phyloP scores from a whole-genome alignment of 805 yeast genomes.

The Metschnikowia henanensis region DNA sequence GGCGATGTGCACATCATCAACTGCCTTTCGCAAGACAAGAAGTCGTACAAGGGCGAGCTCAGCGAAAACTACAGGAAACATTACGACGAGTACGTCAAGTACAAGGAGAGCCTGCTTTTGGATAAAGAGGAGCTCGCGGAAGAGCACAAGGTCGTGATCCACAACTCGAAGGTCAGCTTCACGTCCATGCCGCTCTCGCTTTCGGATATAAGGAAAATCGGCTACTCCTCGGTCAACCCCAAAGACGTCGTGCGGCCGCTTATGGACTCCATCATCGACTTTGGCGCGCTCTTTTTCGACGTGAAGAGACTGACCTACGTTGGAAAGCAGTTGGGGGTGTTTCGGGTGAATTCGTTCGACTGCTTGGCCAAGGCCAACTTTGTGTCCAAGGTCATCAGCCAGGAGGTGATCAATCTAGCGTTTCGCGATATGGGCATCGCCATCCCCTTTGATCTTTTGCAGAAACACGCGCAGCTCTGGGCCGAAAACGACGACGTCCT shows the following conservation, averaged over 20 bases:
- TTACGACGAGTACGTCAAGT: conserved; percentile 9
- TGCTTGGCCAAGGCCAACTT: conserved; percentile 50
- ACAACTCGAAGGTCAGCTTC: conserved; percentile 19
- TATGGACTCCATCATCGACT: conserved; percentile 39
- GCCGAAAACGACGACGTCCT: conserved; percentile 43
- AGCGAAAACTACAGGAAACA: conserved; percentile 34
- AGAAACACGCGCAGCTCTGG: conserved; percentile 48
- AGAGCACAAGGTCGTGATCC: conserved; percentile 31
- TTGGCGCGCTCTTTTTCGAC: conserved; percentile 48
- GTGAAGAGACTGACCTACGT: conserved; percentile 30
- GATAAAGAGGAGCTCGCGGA: conserved; percentile 8
- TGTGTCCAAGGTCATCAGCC: conserved; percentile 46
- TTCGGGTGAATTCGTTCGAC: conserved; percentile 50
- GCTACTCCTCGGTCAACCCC: conserved; percentile 35
- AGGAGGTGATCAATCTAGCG: conserved; percentile 48
- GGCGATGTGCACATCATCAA: conserved; percentile 53
- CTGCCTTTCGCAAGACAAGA: conserved; percentile 43
- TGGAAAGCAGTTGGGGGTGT: conserved; percentile 52
- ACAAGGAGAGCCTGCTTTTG: conserved; percentile 7
- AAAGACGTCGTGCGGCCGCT: conserved; percentile 29
- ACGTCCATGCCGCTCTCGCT: conserved; percentile 35
- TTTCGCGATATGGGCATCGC: conserved; percentile 43
- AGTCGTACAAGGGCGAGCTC: conserved; percentile 46
- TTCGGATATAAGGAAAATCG: conserved; percentile 33
- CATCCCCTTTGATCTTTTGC: conserved; percentile 33